Percentiles rank a stretch among this genome's conserved stretches.
Conservation (phyloP, 768 basidiomycete species). For the Amyloporia xantha region DNA sequence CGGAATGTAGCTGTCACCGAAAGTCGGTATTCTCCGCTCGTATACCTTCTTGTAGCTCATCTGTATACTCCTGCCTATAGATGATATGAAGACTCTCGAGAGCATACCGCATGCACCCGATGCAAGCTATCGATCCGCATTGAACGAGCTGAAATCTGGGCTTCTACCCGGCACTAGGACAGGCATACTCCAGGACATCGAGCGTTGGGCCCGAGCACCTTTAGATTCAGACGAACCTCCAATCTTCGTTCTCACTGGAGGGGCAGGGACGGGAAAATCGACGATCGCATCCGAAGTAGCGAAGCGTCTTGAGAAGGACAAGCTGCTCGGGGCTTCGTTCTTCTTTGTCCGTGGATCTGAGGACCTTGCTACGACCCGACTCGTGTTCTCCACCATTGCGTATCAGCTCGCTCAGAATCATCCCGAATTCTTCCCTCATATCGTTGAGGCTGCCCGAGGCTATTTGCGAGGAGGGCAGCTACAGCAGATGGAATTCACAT, state of each 20-base stretch:
- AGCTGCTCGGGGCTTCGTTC: neutral
- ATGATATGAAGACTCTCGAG: neutral
- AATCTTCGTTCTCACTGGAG: no score
- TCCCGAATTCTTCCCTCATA: neutral
- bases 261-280: neutral
- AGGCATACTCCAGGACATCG: no score
- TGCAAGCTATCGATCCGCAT: neutral
- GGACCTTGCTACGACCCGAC: neutral
- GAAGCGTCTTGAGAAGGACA: neutral
- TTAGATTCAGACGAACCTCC: neutral
- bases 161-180: neutral
- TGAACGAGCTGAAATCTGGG: neutral
- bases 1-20: no score
- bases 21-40: neutral
- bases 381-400: neutral
- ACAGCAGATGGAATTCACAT: neutral
- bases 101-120: neutral
- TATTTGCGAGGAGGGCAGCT: neutral
- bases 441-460: neutral
- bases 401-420: no score
- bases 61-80: neutral
- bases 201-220: neutral
- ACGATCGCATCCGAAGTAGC: no score
- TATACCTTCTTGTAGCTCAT: neutral
- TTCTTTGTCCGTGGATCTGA: no score